Evolutionary conservation across 192 early-diverging fungal genomes (phyloP), one percentile per base, ranked within the genome.

Genomic region (Umbelopsis ramanniana): DNA sequence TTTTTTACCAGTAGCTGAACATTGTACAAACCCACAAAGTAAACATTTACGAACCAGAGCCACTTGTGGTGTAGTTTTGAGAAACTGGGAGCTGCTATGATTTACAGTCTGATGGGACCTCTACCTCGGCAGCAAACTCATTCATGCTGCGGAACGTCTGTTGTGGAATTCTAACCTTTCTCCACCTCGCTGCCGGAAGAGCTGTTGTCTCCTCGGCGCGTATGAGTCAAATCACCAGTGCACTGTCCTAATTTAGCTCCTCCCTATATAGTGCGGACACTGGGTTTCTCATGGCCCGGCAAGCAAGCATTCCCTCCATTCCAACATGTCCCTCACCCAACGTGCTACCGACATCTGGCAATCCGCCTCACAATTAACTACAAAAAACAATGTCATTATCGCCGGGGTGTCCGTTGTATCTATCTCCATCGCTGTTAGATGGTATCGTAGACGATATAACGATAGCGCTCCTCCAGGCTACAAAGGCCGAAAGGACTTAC

Each of bases 11-110:
- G 40, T 43, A 63, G 57, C 33, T 37, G 57, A 63, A 37, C 57
- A 63, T 35, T 63, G 57, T 63, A 63, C 57, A 63, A 63, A 63
- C 33, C 26, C 26, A 22, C 12, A 8, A 29, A 63, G 29, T 63
- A 63, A 43, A 43, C 40, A 43, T 43, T 43, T 43, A 43, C 8
- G 38, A 40, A 40, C 8, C 3, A 6, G 3, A 40, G 8, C 8
- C 8, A 40, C 38, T 40, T 8, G 38, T 40, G 38, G n/a, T n/a
- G n/a, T n/a, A n/a, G n/a, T n/a, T n/a, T n/a, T n/a, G 29, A 29
- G 29, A 29, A 29, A 29, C 3, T 29, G 29, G 29, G 29, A 29
- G 29, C 3, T 29, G 29, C 29, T 29, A 3, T 29, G 29, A 29
- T 29, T 29, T 29, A 29, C 3, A 29, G 29, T n/a, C n/a, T 2